Evolutionary conservation across 805 yeast genomes (phyloP).

Genomic region (Candida nanaspora): DNA sequence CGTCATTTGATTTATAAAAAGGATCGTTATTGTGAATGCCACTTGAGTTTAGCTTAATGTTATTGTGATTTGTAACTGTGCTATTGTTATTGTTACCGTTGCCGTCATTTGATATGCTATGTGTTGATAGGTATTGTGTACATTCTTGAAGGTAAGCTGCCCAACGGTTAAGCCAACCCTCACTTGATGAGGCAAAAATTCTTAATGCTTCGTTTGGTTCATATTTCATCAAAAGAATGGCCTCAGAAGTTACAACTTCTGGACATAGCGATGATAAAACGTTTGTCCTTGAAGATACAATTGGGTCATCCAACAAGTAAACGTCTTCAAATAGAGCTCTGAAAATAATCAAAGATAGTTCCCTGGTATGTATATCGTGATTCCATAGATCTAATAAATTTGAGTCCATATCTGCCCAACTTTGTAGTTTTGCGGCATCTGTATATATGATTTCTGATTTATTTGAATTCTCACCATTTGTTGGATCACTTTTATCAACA

Average conservation of each 20-base stretch:
- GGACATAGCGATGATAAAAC: slow-evolving; percentile 77
- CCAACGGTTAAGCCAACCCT: slow-evolving; percentile 90
- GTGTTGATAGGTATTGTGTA: slow-evolving; percentile 22
- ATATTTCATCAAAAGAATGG: slow-evolving; percentile 53
- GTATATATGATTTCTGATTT: slow-evolving; percentile 18
- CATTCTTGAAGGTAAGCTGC: slow-evolving; percentile 41
- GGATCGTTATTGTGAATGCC: slow-evolving; percentile 1
- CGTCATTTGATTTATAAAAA: slow-evolving; percentile 28
- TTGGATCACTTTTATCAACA: slow-evolving; percentile 1
- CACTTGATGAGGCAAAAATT: slow-evolving; percentile 57
- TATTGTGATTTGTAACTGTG: neutral
- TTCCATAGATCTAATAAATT: slow-evolving; percentile 74
- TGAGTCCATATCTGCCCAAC: slow-evolving; percentile 87
- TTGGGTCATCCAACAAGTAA: slow-evolving; percentile 84
- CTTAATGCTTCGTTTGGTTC: slow-evolving; percentile 58
- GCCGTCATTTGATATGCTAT: neutral
- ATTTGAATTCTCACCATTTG: slow-evolving; percentile 14
- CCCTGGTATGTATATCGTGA: slow-evolving; percentile 54
- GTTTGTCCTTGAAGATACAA: slow-evolving; percentile 74
- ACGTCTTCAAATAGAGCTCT: slow-evolving; percentile 90
- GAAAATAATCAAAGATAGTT: slow-evolving; percentile 68
- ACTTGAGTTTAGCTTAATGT: neutral
- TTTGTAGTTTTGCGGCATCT: slow-evolving; percentile 47
- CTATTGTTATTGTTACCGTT: neutral
- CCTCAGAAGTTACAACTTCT: slow-evolving; percentile 70